Conservation (phyloP, 2,329 filamentous ascomycete species). For the Ascochyta koolunga region DNA sequence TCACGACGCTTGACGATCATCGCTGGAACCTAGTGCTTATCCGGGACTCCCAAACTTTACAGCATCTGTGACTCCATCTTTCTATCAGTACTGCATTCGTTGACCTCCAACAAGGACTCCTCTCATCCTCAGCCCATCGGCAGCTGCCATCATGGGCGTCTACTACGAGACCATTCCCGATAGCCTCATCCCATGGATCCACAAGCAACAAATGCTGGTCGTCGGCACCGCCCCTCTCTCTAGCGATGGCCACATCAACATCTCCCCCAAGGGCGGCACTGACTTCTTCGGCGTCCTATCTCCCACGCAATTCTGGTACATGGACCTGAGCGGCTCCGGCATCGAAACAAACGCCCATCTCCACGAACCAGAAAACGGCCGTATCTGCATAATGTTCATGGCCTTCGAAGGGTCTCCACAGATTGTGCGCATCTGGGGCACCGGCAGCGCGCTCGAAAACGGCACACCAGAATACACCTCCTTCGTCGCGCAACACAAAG, state of each 20-base stretch:
- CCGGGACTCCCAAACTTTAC: neutral
- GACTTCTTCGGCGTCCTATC: constrained; percentile 51
- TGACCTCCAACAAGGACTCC: too few species aligned
- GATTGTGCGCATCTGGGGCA: constrained; percentile 54
- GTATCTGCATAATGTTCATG: constrained; percentile 41
- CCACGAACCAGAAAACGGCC: constrained; percentile 50
- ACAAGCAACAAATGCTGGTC: constrained; percentile 53
- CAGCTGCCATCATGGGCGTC: constrained; percentile 49
- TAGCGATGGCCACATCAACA: constrained; percentile 51
- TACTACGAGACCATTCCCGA: constrained; percentile 53
- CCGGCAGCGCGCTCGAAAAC: constrained; percentile 47
- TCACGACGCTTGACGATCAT: constrained; percentile 9
- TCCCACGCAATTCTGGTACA: constrained; percentile 52
- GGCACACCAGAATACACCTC: constrained; percentile 42
- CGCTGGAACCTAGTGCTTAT: constrained; percentile 7
- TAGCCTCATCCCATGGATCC: constrained; percentile 50
- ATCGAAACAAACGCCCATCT: constrained; percentile 54
- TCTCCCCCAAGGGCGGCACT: constrained; percentile 53
- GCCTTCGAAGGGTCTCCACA: constrained; percentile 51
- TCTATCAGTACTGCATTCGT: neutral
- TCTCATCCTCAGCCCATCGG: neutral
- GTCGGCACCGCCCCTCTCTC: constrained; percentile 53
- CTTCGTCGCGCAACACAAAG: constrained; percentile 44
- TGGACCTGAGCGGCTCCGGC: constrained; percentile 52
- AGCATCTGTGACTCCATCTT: neutral